Conservation (phyloP, 345 rosid genomes). For the Sonneratia caseolaris region DNA sequence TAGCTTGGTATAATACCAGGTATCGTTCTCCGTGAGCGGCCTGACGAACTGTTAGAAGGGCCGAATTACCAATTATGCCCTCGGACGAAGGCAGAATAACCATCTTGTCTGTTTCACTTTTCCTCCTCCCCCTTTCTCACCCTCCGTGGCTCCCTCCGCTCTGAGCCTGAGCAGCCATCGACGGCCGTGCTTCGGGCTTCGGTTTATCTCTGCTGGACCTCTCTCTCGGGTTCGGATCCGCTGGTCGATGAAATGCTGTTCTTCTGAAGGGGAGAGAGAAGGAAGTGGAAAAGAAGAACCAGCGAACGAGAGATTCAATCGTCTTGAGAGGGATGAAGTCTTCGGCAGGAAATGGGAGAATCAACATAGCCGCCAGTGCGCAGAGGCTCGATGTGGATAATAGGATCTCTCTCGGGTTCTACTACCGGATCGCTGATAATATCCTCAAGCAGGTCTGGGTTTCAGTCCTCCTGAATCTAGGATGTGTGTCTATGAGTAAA, state of each 20-base stretch:
- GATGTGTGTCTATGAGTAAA: slow-evolving; percentile 3
- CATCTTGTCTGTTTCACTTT: neutral
- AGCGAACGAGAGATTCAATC: neutral
- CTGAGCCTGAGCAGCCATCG: slow-evolving; percentile 23
- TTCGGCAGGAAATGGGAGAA: slow-evolving; percentile 38
- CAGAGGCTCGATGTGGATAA: slow-evolving; percentile 69
- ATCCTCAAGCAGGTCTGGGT: slow-evolving; percentile 73
- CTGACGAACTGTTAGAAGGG: neutral
- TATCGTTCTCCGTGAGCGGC: neutral
- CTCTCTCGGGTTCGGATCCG: slow-evolving; percentile 4
- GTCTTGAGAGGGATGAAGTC: slow-evolving; percentile 41
- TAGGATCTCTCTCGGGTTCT: slow-evolving; percentile 70
- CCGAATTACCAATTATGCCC: slow-evolving; percentile 13
- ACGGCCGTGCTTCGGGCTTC: slow-evolving; percentile 15
- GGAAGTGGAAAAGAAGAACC: neutral
- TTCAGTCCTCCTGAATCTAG: neutral
- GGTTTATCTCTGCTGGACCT: neutral
- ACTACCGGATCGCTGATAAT: slow-evolving; percentile 81
- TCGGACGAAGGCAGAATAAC: slow-evolving; percentile 14
- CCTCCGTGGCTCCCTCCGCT: slow-evolving; percentile 1
- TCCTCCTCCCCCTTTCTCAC: neutral
- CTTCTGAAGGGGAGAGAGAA: slow-evolving; percentile 12
- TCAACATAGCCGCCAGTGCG: slow-evolving; percentile 67
- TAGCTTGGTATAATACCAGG: neutral
- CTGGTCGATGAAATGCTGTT: slow-evolving; percentile 9